Evolutionary conservation across 2,329 filamentous ascomycete species (phyloP).

Genomic region (Fusarium pseudograminearum): DNA sequence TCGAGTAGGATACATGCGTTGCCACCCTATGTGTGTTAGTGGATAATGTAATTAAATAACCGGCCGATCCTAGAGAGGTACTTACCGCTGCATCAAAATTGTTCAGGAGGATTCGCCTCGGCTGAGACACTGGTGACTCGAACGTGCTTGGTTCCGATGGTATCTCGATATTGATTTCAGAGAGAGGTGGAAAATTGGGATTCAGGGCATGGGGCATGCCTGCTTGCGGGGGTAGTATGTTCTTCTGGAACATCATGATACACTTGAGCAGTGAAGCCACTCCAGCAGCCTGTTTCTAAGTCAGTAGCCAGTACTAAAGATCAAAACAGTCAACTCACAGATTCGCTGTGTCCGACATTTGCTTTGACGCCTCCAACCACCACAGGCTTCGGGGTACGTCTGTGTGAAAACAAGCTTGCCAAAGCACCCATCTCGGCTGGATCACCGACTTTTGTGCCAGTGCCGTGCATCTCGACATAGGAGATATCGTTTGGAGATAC

Average conservation of each 20-base stretch:
- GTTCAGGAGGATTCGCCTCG: constrained; percentile 67
- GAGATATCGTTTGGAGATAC: constrained; percentile 60
- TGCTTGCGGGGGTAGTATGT: constrained; percentile 61
- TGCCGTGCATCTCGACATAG: constrained; percentile 93
- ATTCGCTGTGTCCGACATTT: constrained; percentile 73
- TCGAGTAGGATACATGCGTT: constrained; percentile 76
- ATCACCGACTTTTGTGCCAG: constrained; percentile 88
- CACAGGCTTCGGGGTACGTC: constrained; percentile 62
- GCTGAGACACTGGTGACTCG: constrained; percentile 48
- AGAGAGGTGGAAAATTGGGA: constrained; percentile 54
- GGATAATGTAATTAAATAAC: background rate
- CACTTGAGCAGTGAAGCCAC: constrained; percentile 65
- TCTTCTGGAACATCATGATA: constrained; percentile 61
- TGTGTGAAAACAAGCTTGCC: constrained; percentile 65
- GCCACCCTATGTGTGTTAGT: constrained; percentile 64
- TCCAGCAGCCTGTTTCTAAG: constrained; percentile 55
- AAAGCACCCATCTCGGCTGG: constrained; percentile 81
- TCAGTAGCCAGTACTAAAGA: background rate
- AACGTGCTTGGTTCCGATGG: constrained; percentile 64
- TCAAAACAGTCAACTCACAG: constrained; percentile 51
- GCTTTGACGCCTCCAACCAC: constrained; percentile 73
- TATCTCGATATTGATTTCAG: constrained; percentile 60
- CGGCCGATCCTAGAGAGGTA: background rate
- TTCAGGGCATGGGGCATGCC: constrained; percentile 64
- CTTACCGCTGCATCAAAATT: constrained; percentile 69